Evolutionary conservation across 2,329 filamentous ascomycete species (phyloP).

Genomic region (Colletotrichum sp.): DNA sequence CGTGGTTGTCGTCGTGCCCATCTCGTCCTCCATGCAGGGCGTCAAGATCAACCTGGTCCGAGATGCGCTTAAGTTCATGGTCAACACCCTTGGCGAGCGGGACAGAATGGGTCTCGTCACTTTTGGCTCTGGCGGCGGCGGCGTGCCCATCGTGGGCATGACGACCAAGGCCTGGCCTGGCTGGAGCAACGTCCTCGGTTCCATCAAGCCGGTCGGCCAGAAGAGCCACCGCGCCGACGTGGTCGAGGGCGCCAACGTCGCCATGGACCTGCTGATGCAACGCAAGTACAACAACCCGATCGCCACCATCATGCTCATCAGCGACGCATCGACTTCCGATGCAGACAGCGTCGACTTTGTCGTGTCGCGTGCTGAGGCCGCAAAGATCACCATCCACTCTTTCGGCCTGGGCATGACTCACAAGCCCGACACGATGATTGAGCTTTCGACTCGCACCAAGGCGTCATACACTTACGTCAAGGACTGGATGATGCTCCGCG

Average conservation of each 20-base stretch:
- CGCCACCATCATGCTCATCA: conserved; percentile 94
- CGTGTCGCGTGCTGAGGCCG: conserved; percentile 92
- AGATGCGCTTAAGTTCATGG: conserved; percentile 91
- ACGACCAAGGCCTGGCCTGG: conserved; percentile 93
- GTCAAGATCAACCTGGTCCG: conserved; percentile 95
- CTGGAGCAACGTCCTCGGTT: conserved; percentile 85
- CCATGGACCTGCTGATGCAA: conserved; percentile 98
- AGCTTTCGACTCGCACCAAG: conserved; percentile 93
- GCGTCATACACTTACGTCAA: conserved; percentile 98
- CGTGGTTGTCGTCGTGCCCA: conserved; percentile 93
- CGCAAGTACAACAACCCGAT: conserved; percentile 95
- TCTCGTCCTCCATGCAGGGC: conserved; percentile 99
- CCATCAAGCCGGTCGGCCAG: conserved; percentile 91
- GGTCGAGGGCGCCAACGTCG: conserved; percentile 95
- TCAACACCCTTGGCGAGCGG: conserved; percentile 85
- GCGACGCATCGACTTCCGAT: conserved; percentile 94
- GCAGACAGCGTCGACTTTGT: conserved; percentile 97
- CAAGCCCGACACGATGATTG: conserved; percentile 98
- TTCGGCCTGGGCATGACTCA: conserved; percentile 97
- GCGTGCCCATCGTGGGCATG: conserved; percentile 97
- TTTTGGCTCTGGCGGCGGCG: conserved; percentile 92
- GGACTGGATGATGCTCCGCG: conserved; percentile 99
- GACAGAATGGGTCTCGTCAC: conserved; percentile 98
- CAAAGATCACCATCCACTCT: conserved; percentile 96
- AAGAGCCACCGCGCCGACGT: conserved; percentile 97